Evolutionary conservation across 805 yeast species (phyloP), one percentile per base, ranked within the genome.

Genomic region (Hanseniaspora hatyaiensis): DNA sequence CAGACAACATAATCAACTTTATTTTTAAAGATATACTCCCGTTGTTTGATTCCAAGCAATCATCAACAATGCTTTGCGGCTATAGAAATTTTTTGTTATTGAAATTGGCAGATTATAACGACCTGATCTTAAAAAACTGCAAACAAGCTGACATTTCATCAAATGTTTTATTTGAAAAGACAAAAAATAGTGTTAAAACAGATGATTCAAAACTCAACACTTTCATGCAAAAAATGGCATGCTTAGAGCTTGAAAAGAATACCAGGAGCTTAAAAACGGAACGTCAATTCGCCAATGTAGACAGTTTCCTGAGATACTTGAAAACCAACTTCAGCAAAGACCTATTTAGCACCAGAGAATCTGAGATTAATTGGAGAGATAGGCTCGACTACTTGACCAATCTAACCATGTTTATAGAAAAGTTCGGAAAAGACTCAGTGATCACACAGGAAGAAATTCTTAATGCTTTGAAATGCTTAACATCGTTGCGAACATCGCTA

Each of bases 401-500:
- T 41, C 57, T 86, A 29, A 70, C 28, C 9, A 42, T 22, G 23
- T 34, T 22, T 26, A 12, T 28, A 18, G 18, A 41, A 20, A 24
- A 37, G 8, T 33, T 57, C 1, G 39, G 44, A 0, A 66, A 68
- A 1, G 65, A 59, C 51, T 63, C 70, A 4, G 64, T 65, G 65
- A 44, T 52, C 53, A 59, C 57, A 57, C 51, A 31, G 58, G 72
- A 13, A 66, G 68, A 26, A 57, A 82, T 34, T 60, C 70, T 2
- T 87, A 78, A 15, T 78, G 81, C 9, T 71, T 88, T 3, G 63
- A 71, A 45, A 85, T 83, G 54, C 76, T 85, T 78, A 1, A 55
- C 70, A 6, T 87, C 97, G 0, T 66, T 92, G 49, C 69, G 98
- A 57, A 92, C 98, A 0, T 82, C 96, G 0, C 67, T 92, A 18